Evolutionary conservation across 1,284 basidiomycete genomes (phyloP).

Genomic region (Waitea zeae): DNA sequence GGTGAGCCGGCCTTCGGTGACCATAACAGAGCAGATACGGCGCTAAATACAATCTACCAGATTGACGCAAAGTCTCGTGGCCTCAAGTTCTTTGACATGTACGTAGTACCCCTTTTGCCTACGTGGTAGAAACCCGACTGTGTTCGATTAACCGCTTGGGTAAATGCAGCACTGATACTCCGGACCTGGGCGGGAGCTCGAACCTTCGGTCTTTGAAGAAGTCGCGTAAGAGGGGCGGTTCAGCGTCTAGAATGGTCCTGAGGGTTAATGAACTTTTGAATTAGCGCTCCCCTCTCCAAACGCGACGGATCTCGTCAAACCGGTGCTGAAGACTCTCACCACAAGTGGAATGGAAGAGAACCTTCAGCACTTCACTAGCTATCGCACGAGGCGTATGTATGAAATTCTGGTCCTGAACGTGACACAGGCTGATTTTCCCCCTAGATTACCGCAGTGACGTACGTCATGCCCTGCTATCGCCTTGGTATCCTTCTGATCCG

Average conservation of each 20-base stretch:
- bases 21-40: no score
- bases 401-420: conserved; percentile 14
- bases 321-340: conserved; percentile 48
- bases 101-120: conserved; percentile 14
- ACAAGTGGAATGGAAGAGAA: conserved; percentile 52
- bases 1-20: no score
- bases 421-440: conserved; percentile 25
- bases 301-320: conserved; percentile 34
- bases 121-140: no score
- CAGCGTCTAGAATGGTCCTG: neutral
- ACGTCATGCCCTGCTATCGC: conserved; percentile 8
- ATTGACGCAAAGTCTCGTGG: conserved; percentile 63
- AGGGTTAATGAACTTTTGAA: conserved; percentile 5
- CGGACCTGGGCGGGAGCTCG: conserved; percentile 33
- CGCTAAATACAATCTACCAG: conserved; percentile 24
- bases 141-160: conserved; percentile 7
- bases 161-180: conserved; percentile 61
- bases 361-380: conserved; percentile 58
- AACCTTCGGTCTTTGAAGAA: conserved; percentile 17
- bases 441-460: conserved; percentile 69
- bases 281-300: conserved; percentile 35
- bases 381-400: conserved; percentile 48
- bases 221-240: no score
- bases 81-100: conserved; percentile 81
- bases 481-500: conserved; percentile 1